These are phyloP conservation scores for Elaphomyces granulatus DNA, from an alignment of 495 filamentous ascomycete species.

Conservation along the genomic window DNA sequence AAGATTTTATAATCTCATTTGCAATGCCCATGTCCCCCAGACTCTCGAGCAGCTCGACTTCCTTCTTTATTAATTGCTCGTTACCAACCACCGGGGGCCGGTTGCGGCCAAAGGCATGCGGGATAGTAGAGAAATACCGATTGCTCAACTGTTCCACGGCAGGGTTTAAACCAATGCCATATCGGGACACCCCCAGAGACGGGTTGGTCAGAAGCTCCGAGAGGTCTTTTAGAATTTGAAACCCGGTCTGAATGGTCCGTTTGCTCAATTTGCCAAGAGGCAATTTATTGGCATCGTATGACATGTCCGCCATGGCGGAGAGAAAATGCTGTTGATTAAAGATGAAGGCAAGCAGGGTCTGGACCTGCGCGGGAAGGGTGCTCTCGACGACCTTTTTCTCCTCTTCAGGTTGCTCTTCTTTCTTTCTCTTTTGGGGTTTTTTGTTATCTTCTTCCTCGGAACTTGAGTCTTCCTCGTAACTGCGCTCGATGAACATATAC, in stretches of 20 bases:
- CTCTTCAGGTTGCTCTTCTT: constrained; percentile 18
- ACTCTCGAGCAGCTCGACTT: constrained; percentile 62
- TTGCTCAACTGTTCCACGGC: constrained; percentile 52
- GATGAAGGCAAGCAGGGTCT: constrained; percentile 61
- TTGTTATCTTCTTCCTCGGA: constrained; percentile 41
- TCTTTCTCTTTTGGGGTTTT: constrained; percentile 8
- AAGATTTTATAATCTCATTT: constrained; percentile 58
- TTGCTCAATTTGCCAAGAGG: constrained; percentile 76
- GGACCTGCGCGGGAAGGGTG: constrained; percentile 41
- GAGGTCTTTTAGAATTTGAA: constrained; percentile 57
- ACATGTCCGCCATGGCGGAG: constrained; percentile 49
- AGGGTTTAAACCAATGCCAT: constrained; percentile 19
- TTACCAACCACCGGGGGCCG: constrained; percentile 49
- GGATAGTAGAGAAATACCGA: constrained; percentile 66
- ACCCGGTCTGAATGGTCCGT: constrained; percentile 54
- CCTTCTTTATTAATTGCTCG: constrained; percentile 44
- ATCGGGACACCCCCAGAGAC: constrained; percentile 28
- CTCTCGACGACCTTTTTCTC: constrained; percentile 27
- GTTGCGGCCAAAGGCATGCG: constrained; percentile 63
- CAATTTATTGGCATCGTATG: constrained; percentile 64
- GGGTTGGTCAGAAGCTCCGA: constrained; percentile 44
- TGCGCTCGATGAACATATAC: constrained; percentile 62
- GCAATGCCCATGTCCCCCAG: constrained; percentile 74
- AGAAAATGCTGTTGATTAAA: constrained; percentile 62
- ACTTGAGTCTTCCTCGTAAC: constrained; percentile 44